Conservation (phyloP, 208 protist species). For the Eutreptiella sp. region DNA sequence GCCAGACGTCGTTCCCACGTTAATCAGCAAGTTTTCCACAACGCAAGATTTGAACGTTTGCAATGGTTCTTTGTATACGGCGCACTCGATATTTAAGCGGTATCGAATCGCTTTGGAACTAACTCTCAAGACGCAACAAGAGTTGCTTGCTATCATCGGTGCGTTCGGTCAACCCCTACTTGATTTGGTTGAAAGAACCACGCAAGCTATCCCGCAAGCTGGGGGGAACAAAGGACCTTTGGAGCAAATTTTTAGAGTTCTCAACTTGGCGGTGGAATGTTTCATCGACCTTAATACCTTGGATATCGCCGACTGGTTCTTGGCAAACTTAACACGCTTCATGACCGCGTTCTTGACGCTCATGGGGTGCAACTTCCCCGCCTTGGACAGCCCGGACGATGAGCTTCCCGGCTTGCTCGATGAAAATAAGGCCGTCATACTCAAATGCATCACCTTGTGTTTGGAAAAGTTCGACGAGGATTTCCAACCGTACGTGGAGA, state of each 20-base stretch:
- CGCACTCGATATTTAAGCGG: conserved; percentile 77
- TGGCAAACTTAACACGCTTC: conserved; percentile 63
- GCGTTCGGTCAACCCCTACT: conserved; percentile 23
- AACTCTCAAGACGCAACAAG: conserved; percentile 48
- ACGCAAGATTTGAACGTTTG: conserved; percentile 31
- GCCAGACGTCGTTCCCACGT: conserved; percentile 62
- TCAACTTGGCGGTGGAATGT: conserved; percentile 52
- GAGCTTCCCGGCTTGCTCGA: conserved; percentile 43
- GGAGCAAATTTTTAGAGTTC: conserved; percentile 1
- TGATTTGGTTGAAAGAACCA: conserved; percentile 39
- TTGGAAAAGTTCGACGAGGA: conserved; percentile 84
- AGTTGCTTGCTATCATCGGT: conserved; percentile 59
- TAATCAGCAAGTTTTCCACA: conserved; percentile 46
- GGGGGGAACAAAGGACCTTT: neutral
- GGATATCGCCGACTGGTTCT: conserved; percentile 89
- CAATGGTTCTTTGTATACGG: conserved; percentile 60
- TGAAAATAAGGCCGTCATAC: conserved; percentile 69
- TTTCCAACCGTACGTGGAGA: conserved; percentile 67
- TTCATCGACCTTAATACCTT: conserved; percentile 69
- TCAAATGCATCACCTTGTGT: conserved; percentile 77
- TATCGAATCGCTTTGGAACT: conserved; percentile 61
- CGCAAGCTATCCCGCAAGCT: conserved; percentile 31
- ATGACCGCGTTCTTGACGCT: conserved; percentile 53
- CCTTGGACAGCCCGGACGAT: conserved; percentile 32
- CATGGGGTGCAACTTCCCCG: conserved; percentile 41